phyloP scores from a whole-genome alignment of 805 yeast genomes.

The Pichia thaimueangensis region DNA sequence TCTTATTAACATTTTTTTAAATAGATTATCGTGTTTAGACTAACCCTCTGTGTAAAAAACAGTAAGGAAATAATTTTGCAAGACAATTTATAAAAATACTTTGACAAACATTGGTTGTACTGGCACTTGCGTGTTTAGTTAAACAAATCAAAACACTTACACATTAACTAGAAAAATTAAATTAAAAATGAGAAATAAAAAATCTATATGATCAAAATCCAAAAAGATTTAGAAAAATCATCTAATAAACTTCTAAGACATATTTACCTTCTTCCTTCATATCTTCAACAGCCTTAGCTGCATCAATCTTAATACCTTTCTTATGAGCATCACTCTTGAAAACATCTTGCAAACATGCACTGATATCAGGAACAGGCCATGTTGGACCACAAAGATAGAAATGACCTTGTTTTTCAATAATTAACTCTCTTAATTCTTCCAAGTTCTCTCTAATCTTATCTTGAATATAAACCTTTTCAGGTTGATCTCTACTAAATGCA shows the following conservation, averaged over 20 bases:
- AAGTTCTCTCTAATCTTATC: slow-evolving; percentile 81
- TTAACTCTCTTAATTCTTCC: slow-evolving; percentile 68
- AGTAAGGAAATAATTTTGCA: too few relatives aligned
- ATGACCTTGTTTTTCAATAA: slow-evolving; percentile 72
- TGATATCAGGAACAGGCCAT: slow-evolving; percentile 98
- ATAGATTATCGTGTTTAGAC: too few relatives aligned
- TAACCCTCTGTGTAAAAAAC: too few relatives aligned
- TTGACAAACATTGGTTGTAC: too few relatives aligned
- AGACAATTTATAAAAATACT: too few relatives aligned
- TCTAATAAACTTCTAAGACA: slow-evolving; percentile 83
- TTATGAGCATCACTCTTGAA: slow-evolving; percentile 62
- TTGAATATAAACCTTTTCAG: slow-evolving; percentile 89
- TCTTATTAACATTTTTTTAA: too few relatives aligned
- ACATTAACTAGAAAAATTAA: background rate
- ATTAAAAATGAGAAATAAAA: background rate
- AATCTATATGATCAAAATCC: background rate
- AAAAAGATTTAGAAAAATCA: too few relatives aligned
- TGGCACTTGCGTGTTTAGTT: too few relatives aligned
- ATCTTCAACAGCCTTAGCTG: slow-evolving; percentile 79
- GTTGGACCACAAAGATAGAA: slow-evolving; percentile 98
- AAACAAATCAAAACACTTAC: too few relatives aligned
- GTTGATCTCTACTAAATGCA: slow-evolving; percentile 96
- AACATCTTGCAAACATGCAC: slow-evolving; percentile 82
- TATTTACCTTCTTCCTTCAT: slow-evolving; percentile 90
- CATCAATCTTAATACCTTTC: slow-evolving; percentile 62